These are phyloP conservation scores for Aspergillus biplanus DNA, from an alignment of 495 filamentous ascomycete species.

Conservation along the genomic window DNA sequence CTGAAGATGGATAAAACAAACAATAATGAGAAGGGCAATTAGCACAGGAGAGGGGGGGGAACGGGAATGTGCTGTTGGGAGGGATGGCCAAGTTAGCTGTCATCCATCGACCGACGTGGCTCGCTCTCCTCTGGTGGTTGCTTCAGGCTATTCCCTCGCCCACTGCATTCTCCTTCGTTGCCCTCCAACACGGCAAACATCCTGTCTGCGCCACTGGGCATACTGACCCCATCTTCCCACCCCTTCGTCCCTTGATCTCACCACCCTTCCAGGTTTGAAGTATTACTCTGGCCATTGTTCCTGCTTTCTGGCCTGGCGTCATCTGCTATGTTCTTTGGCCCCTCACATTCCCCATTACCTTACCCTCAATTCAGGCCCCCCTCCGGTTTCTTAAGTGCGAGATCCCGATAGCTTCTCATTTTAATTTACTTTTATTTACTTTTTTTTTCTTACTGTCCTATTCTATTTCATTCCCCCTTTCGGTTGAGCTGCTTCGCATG, in stretches of 20 bases:
- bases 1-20: too few relatives aligned
- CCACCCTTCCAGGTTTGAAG: slow-evolving; percentile 10
- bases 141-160: slow-evolving; percentile 6
- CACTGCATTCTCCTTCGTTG: slow-evolving; percentile 26
- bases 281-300: slow-evolving; percentile 3
- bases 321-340: slow-evolving; percentile 30
- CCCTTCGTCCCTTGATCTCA: slow-evolving; percentile 14
- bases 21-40: neutral
- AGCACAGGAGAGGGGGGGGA: neutral
- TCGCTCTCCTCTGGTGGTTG: slow-evolving; percentile 14
- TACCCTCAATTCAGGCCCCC: slow-evolving; percentile 14
- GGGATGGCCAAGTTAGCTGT: neutral
- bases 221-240: slow-evolving; percentile 9
- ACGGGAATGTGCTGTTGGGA: slow-evolving; percentile 7
- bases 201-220: slow-evolving; percentile 20
- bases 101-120: slow-evolving; percentile 19
- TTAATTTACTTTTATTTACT: slow-evolving; percentile 9
- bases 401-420: neutral
- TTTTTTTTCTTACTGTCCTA: slow-evolving; percentile 7
- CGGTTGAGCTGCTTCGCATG: slow-evolving; percentile 15
- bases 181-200: slow-evolving; percentile 23
- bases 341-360: slow-evolving; percentile 22
- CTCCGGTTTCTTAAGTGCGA: slow-evolving; percentile 2
- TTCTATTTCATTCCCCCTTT: slow-evolving; percentile 14
- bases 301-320: slow-evolving; percentile 22